These are phyloP conservation scores for Chaetomium sp. DNA, from an alignment of 2,329 filamentous ascomycete species.

Conservation along the genomic window DNA sequence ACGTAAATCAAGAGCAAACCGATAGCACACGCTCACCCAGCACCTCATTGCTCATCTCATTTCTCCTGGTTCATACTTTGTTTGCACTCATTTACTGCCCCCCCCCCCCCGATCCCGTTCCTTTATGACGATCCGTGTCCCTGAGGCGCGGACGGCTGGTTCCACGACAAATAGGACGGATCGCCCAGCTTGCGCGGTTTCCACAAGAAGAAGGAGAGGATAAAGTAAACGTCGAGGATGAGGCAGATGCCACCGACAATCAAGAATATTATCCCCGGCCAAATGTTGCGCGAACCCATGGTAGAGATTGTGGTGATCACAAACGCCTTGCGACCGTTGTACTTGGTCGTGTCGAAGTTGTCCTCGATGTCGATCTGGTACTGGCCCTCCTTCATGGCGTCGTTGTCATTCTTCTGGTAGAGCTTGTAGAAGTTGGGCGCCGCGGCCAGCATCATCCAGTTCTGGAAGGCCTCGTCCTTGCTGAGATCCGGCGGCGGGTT, in stretches of 20 bases:
- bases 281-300: slow-evolving; percentile 91
- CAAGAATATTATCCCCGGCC: slow-evolving; percentile 92
- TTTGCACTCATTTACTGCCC: background rate
- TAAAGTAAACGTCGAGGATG: slow-evolving; percentile 79
- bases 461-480: slow-evolving; percentile 79
- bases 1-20: slow-evolving; percentile 3
- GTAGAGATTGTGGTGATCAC: slow-evolving; percentile 84
- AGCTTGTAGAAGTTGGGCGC: slow-evolving; percentile 93
- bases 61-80: no score
- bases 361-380: slow-evolving; percentile 68
- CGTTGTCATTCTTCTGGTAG: slow-evolving; percentile 71
- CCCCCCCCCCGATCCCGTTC: background rate
- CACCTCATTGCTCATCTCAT: background rate
- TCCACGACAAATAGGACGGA: slow-evolving; percentile 96
- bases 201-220: slow-evolving; percentile 74
- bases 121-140: slow-evolving; percentile 15
- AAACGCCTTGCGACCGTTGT: slow-evolving; percentile 83
- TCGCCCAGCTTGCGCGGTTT: slow-evolving; percentile 96
- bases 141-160: slow-evolving; percentile 46
- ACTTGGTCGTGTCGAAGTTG: slow-evolving; percentile 37
- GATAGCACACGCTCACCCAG: slow-evolving; percentile 1
- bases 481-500: slow-evolving; percentile 65
- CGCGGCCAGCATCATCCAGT: slow-evolving; percentile 98
- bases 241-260: slow-evolving; percentile 92
- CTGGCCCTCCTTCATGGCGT: slow-evolving; percentile 58